Evolutionary conservation across 768 basidiomycete species (phyloP).

Genomic region (Tulasnella sp.): DNA sequence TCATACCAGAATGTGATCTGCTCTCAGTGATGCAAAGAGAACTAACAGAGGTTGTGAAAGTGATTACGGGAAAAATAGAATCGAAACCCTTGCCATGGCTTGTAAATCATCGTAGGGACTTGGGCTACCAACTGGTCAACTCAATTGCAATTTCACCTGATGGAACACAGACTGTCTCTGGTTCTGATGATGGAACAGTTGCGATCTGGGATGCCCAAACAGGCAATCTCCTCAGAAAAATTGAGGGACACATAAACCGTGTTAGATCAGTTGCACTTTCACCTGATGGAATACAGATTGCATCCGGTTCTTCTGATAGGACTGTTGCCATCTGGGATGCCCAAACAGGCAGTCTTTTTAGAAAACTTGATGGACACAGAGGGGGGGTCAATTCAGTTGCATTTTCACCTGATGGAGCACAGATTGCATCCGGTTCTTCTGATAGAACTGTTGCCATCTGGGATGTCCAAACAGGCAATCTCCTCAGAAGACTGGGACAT

Average conservation of each 20-base stretch:
- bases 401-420: constrained; percentile 11
- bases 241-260: neutral
- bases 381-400: neutral
- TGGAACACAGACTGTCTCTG: constrained; percentile 31
- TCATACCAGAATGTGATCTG: too few species aligned
- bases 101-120: too few species aligned
- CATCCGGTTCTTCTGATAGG: constrained; percentile 12
- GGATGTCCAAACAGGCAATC: constrained; percentile 3
- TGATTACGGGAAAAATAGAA: too few species aligned
- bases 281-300: constrained; percentile 6
- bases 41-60: too few species aligned
- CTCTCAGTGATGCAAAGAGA: too few species aligned
- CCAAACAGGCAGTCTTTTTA: neutral
- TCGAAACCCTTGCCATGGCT: too few species aligned
- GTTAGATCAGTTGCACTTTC: constrained; percentile 12
- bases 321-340: constrained; percentile 12
- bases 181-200: constrained; percentile 32
- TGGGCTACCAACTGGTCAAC: too few species aligned
- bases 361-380: constrained; percentile 5
- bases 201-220: constrained; percentile 29
- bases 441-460: constrained; percentile 4
- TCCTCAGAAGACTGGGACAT: neutral
- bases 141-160: constrained; percentile 28
- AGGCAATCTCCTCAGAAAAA: neutral
- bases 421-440: constrained; percentile 10